Conservation (phyloP, 495 filamentous ascomycete genomes). For the Penicillium arizonense region DNA sequence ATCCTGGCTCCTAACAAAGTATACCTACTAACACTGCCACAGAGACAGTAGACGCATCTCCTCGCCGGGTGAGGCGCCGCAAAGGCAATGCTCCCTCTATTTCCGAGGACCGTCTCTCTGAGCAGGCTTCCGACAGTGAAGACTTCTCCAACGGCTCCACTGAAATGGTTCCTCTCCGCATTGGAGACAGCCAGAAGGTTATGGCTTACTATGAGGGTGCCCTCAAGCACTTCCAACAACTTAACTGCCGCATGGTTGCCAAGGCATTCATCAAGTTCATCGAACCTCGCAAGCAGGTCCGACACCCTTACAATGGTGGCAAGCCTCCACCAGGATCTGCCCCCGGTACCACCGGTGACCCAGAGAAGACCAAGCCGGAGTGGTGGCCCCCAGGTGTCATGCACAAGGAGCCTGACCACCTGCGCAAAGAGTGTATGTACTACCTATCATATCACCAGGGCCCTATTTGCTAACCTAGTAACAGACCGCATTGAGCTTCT, state of each 20-base stretch:
- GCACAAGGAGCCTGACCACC: slow-evolving; percentile 85
- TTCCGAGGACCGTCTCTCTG: slow-evolving; percentile 19
- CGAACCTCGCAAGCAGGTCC: slow-evolving; percentile 78
- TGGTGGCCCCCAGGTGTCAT: slow-evolving; percentile 75
- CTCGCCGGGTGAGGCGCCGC: slow-evolving; percentile 36
- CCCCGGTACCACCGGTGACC: slow-evolving; percentile 40
- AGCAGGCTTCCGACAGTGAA: slow-evolving; percentile 28
- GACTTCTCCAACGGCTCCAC: slow-evolving; percentile 22
- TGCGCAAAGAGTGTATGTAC: slow-evolving; percentile 68
- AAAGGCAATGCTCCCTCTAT: slow-evolving; percentile 23
- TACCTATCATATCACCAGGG: neutral
- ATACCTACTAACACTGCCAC: neutral
- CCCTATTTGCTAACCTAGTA: neutral
- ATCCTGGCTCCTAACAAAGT: neutral
- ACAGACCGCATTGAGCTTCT: slow-evolving; percentile 42
- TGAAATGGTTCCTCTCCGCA: slow-evolving; percentile 37
- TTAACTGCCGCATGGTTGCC: slow-evolving; percentile 63
- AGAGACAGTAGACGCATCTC: slow-evolving; percentile 22
- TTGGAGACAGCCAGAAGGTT: slow-evolving; percentile 40
- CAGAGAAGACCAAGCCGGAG: slow-evolving; percentile 61
- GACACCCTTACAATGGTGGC: slow-evolving; percentile 62
- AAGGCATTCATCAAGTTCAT: slow-evolving; percentile 82
- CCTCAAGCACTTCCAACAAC: slow-evolving; percentile 70
- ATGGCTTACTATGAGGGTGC: slow-evolving; percentile 40
- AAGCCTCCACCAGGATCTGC: slow-evolving; percentile 33